Evolutionary conservation across 352 stramenopile genomes (phyloP).

Genomic region (Pythium myriotylum): DNA sequence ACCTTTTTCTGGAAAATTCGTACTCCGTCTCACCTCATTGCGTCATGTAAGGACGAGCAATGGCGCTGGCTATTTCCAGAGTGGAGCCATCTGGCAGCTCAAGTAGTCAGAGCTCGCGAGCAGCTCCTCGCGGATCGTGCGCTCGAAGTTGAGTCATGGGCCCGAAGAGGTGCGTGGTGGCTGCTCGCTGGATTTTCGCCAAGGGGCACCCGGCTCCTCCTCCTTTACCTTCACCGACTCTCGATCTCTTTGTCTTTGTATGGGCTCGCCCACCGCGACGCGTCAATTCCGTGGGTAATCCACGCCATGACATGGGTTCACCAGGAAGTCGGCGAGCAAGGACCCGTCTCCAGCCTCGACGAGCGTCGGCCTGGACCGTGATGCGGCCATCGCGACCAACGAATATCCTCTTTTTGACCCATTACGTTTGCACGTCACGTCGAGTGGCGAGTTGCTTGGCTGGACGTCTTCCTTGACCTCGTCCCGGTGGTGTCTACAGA

Average conservation of each 20-base stretch:
- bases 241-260: not conserved
- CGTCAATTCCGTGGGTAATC: no score
- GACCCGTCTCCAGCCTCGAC: conserved; percentile 2
- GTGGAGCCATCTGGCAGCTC: conserved; percentile 17
- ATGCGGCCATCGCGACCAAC: conserved; percentile 66
- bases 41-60: conserved; percentile 11
- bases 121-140: not conserved
- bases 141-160: conserved; percentile 32
- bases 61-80: conserved; percentile 18
- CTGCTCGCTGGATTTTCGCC: not conserved
- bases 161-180: conserved; percentile 39
- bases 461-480: conserved; percentile 13
- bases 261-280: not conserved
- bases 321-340: conserved; percentile 32
- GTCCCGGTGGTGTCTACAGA: conserved; percentile 34
- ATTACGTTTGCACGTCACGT: not conserved
- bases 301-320: not conserved
- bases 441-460: no score
- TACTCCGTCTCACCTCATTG: conserved; percentile 9
- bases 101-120: conserved; percentile 1
- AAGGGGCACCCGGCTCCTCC: not conserved
- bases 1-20: conserved; percentile 10
- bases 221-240: not conserved
- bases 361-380: conserved; percentile 15
- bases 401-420: conserved; percentile 65